Conservation (phyloP, 345 rosid genomes). For the Noccaea bulbosa region DNA sequence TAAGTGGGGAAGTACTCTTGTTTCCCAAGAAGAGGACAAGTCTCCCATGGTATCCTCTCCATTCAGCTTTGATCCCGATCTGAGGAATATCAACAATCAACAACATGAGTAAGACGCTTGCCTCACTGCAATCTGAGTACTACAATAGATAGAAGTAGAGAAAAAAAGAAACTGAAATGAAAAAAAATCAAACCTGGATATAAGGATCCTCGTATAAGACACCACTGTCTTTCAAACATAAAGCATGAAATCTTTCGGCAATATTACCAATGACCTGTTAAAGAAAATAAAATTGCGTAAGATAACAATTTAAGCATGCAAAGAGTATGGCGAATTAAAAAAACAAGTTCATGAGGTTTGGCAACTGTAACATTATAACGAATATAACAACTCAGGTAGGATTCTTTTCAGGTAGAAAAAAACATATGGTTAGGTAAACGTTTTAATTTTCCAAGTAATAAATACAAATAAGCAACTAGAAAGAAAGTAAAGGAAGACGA, state of each 20-base stretch:
- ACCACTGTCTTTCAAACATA: slow-evolving; percentile 97
- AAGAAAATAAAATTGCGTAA: slow-evolving; percentile 29
- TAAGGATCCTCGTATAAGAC: slow-evolving; percentile 91
- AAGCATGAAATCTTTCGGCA: slow-evolving; percentile 84
- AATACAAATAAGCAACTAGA: slow-evolving; percentile 12
- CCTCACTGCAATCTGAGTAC: slow-evolving; percentile 8
- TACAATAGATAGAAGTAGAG: slow-evolving; percentile 8
- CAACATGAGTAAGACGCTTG: slow-evolving; percentile 18
- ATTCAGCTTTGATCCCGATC: slow-evolving; percentile 98
- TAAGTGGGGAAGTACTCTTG: slow-evolving; percentile 81
- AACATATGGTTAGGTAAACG: background rate
- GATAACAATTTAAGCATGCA: slow-evolving; percentile 29
- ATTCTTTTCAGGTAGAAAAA: background rate
- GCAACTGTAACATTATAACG: background rate
- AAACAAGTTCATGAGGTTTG: background rate
- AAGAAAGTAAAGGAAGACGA: slow-evolving; percentile 13
- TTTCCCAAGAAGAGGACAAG: slow-evolving; percentile 96
- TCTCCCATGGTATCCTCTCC: slow-evolving; percentile 89
- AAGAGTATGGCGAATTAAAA: background rate
- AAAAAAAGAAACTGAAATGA: background rate
- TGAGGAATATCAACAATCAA: slow-evolving; percentile 45
- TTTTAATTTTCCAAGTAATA: slow-evolving; percentile 10
- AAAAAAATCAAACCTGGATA: slow-evolving; percentile 65
- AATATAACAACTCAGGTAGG: too few species aligned
- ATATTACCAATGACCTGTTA: slow-evolving; percentile 87